Evolutionary conservation across 129 eudicot genomes (phyloP), one percentile per base, ranked within the genome.

Genomic region (Oenanthe sinensis): DNA sequence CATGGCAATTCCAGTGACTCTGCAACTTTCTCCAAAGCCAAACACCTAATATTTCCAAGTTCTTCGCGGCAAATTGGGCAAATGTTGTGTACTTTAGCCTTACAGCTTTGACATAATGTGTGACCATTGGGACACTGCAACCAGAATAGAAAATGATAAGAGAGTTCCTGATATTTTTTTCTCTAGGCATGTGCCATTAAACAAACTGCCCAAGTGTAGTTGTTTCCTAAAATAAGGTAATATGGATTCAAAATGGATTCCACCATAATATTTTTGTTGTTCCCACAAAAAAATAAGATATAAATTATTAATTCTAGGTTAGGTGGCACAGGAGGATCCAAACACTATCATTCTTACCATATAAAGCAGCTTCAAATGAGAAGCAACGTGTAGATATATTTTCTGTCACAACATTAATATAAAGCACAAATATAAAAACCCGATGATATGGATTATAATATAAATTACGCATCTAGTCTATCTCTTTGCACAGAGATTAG

Each of bases 61-160:
- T 86, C 87, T 30, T 75, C 77, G 40, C 76, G 77, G 72, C 89
- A 86, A 4, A 78, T 80, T 26, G 89, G 89, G 69, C 89, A 86
- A 77, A 63, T 72, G 44, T 84, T 77, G 49, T 77, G 82, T 68
- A 81, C 77, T 78, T 80, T 75, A 68, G 83, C n/a, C 76, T 86
- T 86, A 77, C 89, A 86, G 54, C 75, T 83, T 55, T 75, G 79
- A 75, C 89, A 86, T 65, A 86, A 74, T 14, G 87, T 86, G 79
- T 83, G 89, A 60, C 89, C 89, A n/a, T 83, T 86, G 75, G 86
- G 89, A 36, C 89, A 86, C 89, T 86, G 74, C 55, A 78, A 28
- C 39, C 52, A 26, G 26, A 65, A 74, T 42, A 20, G n/a, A 44
- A 71, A 43, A 24, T 60, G 14, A 60, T 48, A 28, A 15, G 37